Evolutionary conservation across 805 yeast species (phyloP), one percentile per base, ranked within the genome.

Genomic region (Saccharomycopsis capsularis): DNA sequence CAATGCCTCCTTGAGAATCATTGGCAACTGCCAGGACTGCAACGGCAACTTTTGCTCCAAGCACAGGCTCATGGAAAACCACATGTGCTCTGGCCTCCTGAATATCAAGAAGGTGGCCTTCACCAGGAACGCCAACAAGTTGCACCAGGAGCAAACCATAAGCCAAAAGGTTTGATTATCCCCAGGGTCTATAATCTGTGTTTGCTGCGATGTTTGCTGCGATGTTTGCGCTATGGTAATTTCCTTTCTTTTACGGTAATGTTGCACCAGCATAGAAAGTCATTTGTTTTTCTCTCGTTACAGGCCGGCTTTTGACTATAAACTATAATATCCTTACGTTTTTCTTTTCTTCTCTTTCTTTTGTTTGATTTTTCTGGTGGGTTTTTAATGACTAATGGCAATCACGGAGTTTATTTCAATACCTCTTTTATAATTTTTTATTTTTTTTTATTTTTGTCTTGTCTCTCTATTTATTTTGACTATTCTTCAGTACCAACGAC

Each of bases 21-120:
- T 86, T 40, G 96, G 96, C 42, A 89, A 82, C 63, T 88, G 96
- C 64, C 75, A 80, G 47, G 84, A 81, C 61, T 88, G 96, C 64
- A 77, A 78, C 42, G 95, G 95, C 40, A 83, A 82, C 60, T 88
- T 79, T 64, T 88, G 96, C 65, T 82, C 91, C 29, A 83, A 84
- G 59, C 96, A 88, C 68, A 75, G 96, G 49, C 70, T 88, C 48
- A 71, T 89, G 67, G 96, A 88, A 65, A 88, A 82, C 64, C 96
- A 88, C 66, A 63, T 73, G 51, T 88, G 96, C 63, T 71, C 74
- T 50, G 95, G 93, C 4, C 73, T 88, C 51, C 83, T 82, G 60
- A 74, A 69, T 55, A 87, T 95, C 70, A 86, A 86, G 70, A 90
- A 87, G 58, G 79, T 75, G 58, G 79, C 87, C 56, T 95, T 86